Conservation (phyloP, 2,329 filamentous ascomycete species). For the Arachnomyces sp. region DNA sequence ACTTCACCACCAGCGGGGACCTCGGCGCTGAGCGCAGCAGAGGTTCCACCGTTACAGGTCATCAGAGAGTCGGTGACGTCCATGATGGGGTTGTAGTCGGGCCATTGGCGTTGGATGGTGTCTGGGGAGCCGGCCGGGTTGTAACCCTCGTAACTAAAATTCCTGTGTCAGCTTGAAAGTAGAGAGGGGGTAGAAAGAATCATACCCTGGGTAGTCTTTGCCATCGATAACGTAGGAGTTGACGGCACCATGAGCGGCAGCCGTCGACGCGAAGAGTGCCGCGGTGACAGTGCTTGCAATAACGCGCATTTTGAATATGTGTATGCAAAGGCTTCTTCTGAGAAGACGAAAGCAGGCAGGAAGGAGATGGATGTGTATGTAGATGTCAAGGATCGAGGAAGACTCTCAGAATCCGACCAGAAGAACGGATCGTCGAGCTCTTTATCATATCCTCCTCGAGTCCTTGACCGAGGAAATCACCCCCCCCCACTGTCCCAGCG, state of each 20-base stretch:
- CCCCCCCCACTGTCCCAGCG: too few relatives aligned
- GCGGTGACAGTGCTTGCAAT: not conserved
- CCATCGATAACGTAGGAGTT: slow-evolving; percentile 42
- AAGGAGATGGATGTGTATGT: too few relatives aligned
- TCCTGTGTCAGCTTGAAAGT: not conserved
- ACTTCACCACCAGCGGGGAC: slow-evolving; percentile 42
- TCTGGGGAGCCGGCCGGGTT: slow-evolving; percentile 40
- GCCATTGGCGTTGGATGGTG: slow-evolving; percentile 52
- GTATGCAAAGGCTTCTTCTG: too few relatives aligned
- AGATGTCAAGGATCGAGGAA: too few relatives aligned
- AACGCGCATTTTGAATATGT: not conserved
- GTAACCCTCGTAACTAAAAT: slow-evolving; percentile 6
- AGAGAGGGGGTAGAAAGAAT: slow-evolving; percentile 34
- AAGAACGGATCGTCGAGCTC: too few relatives aligned
- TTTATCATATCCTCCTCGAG: too few relatives aligned
- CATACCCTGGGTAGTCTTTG: slow-evolving; percentile 38
- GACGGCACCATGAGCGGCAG: slow-evolving; percentile 32
- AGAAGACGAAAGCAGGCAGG: too few relatives aligned
- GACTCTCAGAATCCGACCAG: too few relatives aligned
- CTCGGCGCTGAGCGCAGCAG: slow-evolving; percentile 38
- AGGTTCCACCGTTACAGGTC: slow-evolving; percentile 49
- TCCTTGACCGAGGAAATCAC: too few relatives aligned
- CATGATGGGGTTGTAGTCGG: slow-evolving; percentile 49
- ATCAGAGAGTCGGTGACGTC: slow-evolving; percentile 42
- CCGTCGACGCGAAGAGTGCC: slow-evolving; percentile 8